Evolutionary conservation across 202 grass and related monocot genomes (phyloP), one percentile per base, ranked within the genome.

Genomic region (Panicum hallii): DNA sequence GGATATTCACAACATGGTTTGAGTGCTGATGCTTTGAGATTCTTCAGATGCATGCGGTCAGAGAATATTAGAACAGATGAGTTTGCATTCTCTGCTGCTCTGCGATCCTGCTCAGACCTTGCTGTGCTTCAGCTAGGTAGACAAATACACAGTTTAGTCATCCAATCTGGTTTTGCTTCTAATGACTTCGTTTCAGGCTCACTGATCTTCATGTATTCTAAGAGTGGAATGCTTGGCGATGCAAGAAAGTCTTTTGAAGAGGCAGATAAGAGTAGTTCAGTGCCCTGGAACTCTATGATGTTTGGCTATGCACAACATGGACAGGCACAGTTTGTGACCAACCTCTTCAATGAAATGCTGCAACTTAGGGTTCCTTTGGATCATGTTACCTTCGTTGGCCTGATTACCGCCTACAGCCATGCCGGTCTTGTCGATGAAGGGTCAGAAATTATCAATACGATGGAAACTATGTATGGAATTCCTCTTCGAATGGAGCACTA

Each of bases 201-300:
- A 0, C 84, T 92, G 55, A 90, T 95, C 46, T 89, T 88, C 55
- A 77, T 95, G 90, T 95, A 95, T 45, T 84, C 88, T 22, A 95
- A 95, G 74, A 88, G 88, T 20, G 93, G 93, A 60, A 60, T 90
- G 48, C 63, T 95, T 17, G 88, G 66, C 26, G 90, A 87, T 76
- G 93, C 90, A 54, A 74, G 38, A n/a, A 70, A 70, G 15, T 90
- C 79, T 62, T 95, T 95, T 65, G 83, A 90, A 36, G 93, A 95
- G 70, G 80, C 93, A 20, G 69, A 79, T 36, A 92, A 90, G 47
- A 50, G 56, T 41, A 88, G 85, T 55, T 90, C 90, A 2, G 88
- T 95, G 15, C 69, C 90, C 11, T 92, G 90, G 90, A 92, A 95
- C 70, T 88, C 90, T 20, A 95, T 95, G 75, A 88, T 95, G 22